These are phyloP conservation scores for Lentinus brumalis DNA, from an alignment of 768 basidiomycete species.

Conservation along the genomic window DNA sequence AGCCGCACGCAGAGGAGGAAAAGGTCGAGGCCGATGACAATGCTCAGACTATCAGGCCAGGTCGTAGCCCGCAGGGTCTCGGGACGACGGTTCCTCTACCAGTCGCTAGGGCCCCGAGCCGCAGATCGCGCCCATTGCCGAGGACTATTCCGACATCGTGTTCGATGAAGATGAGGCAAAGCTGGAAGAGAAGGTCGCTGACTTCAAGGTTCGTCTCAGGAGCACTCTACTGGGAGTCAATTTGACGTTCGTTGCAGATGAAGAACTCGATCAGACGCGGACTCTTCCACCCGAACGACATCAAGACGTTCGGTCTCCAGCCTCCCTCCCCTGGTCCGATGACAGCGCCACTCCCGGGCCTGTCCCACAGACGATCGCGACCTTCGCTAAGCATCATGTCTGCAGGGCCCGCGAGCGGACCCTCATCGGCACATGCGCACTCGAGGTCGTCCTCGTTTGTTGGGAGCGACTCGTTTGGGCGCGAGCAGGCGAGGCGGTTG, in stretches of 20 bases:
- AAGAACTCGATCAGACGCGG: conserved; percentile 73
- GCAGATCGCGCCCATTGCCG: conserved; percentile 69
- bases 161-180: conserved; percentile 74
- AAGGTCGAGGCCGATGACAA: conserved; percentile 66
- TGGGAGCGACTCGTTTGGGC: conserved; percentile 60
- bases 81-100: conserved; percentile 45
- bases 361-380: conserved; percentile 55
- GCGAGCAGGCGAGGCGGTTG: conserved; percentile 59
- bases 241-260: conserved; percentile 40
- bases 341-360: conserved; percentile 66
- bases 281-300: conserved; percentile 88
- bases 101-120: conserved; percentile 62
- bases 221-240: neutral
- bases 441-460: conserved; percentile 52
- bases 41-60: conserved; percentile 78
- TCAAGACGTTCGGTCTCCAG: conserved; percentile 69
- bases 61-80: conserved; percentile 58
- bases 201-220: conserved; percentile 65
- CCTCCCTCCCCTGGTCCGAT: conserved; percentile 56
- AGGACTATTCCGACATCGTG: conserved; percentile 90
- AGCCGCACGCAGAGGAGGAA: conserved; percentile 58
- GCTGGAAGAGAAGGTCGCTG: conserved; percentile 77
- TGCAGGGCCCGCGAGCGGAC: conserved; percentile 23
- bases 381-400: conserved; percentile 49
- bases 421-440: conserved; percentile 40